Percentiles rank a stretch among this genome's conserved stretches.
Evolutionary conservation across 176 grass and related monocot genomes (phyloP).

Genomic region (Tillandsia fasciculata): DNA sequence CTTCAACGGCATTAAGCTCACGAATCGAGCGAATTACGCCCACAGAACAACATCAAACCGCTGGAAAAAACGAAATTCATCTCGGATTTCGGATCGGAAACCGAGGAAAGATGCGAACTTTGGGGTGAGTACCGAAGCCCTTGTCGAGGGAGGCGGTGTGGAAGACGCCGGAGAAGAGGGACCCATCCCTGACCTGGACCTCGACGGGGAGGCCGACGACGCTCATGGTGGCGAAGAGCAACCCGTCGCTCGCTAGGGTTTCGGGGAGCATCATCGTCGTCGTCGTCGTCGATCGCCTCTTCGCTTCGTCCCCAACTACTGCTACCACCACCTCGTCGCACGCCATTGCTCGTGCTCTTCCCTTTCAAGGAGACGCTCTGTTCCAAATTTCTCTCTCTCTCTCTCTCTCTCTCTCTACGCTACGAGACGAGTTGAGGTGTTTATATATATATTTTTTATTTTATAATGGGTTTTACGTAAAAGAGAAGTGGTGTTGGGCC

Average conservation of each 20-base stretch:
- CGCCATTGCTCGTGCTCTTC: no score
- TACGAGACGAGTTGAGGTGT: no score
- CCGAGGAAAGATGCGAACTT: not conserved
- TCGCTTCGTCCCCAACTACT: constrained; percentile 11
- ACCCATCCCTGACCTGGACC: constrained; percentile 90
- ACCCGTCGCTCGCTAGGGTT: constrained; percentile 21
- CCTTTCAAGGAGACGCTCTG: no score
- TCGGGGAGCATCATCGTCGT: not conserved
- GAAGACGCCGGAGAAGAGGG: constrained; percentile 82
- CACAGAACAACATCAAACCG: not conserved
- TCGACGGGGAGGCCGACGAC: constrained; percentile 78
- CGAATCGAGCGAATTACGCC: not conserved
- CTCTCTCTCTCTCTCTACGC: no score
- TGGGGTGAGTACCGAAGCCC: constrained; percentile 39
- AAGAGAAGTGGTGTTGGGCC: no score
- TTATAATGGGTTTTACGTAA: no score
- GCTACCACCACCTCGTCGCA: no score
- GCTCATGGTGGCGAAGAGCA: constrained; percentile 59
- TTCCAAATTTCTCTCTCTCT: no score
- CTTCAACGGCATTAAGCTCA: not conserved
- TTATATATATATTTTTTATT: no score
- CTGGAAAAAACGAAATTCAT: not conserved
- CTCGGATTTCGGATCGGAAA: not conserved
- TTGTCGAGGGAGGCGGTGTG: constrained; percentile 70
- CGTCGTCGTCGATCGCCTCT: constrained; percentile 25